phyloP scores from a whole-genome alignment of 2,329 filamentous ascomycete genomes.

The Neofusicoccum ribis region DNA sequence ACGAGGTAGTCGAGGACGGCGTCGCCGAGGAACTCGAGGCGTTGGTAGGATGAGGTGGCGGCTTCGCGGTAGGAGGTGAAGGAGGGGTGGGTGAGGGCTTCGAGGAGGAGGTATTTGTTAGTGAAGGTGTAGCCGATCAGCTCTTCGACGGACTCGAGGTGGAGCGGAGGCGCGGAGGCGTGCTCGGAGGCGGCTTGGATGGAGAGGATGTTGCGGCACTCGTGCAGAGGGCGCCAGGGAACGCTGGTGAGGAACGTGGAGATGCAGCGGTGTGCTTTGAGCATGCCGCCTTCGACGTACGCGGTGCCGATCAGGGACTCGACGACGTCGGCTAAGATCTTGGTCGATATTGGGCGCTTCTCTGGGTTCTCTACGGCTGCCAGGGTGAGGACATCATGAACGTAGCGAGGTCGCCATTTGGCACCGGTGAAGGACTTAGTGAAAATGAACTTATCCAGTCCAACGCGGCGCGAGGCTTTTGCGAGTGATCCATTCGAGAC shows the following conservation, averaged over 20 bases:
- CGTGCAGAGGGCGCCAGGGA: constrained; percentile 34
- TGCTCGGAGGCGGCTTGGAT: constrained; percentile 21
- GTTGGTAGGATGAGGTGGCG: constrained; percentile 62
- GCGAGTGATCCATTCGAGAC: constrained; percentile 76
- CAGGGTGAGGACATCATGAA: constrained; percentile 43
- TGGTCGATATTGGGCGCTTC: constrained; percentile 56
- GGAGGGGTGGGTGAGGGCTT: constrained; percentile 80
- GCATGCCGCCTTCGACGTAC: constrained; percentile 66
- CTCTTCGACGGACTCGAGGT: constrained; percentile 54
- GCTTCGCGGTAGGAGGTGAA: constrained; percentile 44
- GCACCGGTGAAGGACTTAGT: constrained; percentile 64
- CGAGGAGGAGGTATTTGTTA: constrained; percentile 66
- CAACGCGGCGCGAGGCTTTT: constrained; percentile 60
- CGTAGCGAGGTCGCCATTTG: constrained; percentile 71
- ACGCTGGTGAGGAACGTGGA: constrained; percentile 63
- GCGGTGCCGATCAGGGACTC: constrained; percentile 81
- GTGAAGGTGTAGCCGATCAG: constrained; percentile 72
- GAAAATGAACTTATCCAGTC: constrained; percentile 73
- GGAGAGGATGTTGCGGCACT: constrained; percentile 31
- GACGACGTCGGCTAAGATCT: constrained; percentile 82
- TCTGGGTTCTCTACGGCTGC: background rate
- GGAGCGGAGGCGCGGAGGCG: constrained; percentile 19
- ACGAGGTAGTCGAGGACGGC: constrained; percentile 79
- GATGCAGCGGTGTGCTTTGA: constrained; percentile 65
- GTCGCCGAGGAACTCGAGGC: constrained; percentile 87